Evolutionary conservation across 2,329 filamentous ascomycete genomes (phyloP).

Genomic region (Lachnellula occidentalis): DNA sequence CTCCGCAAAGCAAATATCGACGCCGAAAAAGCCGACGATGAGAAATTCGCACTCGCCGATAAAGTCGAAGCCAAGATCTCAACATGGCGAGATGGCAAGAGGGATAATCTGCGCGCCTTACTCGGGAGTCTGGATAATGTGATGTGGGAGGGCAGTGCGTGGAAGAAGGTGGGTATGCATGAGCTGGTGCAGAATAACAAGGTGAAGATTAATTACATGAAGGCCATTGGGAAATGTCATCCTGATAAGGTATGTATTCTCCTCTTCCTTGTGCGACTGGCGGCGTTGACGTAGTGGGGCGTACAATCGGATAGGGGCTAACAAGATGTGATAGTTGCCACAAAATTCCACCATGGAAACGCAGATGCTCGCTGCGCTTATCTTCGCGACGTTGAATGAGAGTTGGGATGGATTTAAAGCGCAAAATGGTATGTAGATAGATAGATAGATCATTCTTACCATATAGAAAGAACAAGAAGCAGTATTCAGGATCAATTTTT

Average conservation of each 20-base stretch:
- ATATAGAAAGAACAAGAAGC: no score
- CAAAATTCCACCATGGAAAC: conserved; percentile 61
- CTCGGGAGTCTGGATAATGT: conserved; percentile 82
- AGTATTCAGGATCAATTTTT: no score
- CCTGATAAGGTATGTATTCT: conserved; percentile 85
- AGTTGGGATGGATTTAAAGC: conserved; percentile 69
- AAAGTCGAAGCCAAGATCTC: conserved; percentile 74
- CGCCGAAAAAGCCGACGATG: conserved; percentile 81
- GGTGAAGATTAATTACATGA: conserved; percentile 98
- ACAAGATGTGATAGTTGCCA: conserved; percentile 43
- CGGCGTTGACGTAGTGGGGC: no score
- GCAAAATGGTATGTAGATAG: conserved; percentile 55
- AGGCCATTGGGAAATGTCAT: conserved; percentile 97
- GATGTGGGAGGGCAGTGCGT: conserved; percentile 85
- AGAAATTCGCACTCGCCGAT: conserved; percentile 85
- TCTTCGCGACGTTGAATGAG: conserved; percentile 66
- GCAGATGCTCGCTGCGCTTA: conserved; percentile 57
- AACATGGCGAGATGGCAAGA: conserved; percentile 84
- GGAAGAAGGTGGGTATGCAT: conserved; percentile 94
- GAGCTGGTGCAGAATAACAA: conserved; percentile 89
- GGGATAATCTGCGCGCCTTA: conserved; percentile 85
- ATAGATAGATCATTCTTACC: no score
- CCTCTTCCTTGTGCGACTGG: neutral
- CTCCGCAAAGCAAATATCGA: conserved; percentile 80
- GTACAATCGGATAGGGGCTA: neutral